phyloP scores from a whole-genome alignment of 108 stramenopile genomes.

The Pseudonitzschia pungens region DNA sequence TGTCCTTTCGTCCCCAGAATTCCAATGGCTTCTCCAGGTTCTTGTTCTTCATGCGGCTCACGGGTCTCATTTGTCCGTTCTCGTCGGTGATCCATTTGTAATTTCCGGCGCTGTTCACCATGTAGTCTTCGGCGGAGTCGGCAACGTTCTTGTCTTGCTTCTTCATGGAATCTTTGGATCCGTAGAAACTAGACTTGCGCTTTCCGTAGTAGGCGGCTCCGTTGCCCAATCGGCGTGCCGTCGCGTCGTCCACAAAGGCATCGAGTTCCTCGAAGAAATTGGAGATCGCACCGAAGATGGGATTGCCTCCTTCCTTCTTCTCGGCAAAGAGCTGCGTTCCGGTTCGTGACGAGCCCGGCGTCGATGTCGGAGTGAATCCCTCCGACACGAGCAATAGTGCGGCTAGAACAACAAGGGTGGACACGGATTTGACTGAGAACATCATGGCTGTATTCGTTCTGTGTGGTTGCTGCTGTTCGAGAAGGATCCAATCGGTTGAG shows the following conservation, averaged over 20 bases:
- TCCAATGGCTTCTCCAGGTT: conserved; percentile 58
- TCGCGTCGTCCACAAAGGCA: conserved; percentile 90
- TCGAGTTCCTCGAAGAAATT: conserved; percentile 82
- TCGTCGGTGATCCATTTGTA: conserved; percentile 87
- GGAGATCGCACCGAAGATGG: not conserved
- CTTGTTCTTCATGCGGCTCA: conserved; percentile 70
- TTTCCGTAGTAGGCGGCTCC: conserved; percentile 87
- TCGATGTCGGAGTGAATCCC: not conserved
- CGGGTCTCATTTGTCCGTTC: conserved; percentile 62
- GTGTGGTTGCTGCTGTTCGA: too few species aligned
- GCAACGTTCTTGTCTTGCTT: conserved; percentile 55
- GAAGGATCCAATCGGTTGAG: too few species aligned
- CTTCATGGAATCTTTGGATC: conserved; percentile 57
- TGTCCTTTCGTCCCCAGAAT: conserved; percentile 39
- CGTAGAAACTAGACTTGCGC: conserved; percentile 45
- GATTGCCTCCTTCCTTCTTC: not conserved
- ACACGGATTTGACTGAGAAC: too few species aligned
- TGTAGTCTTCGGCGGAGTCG: conserved; percentile 79
- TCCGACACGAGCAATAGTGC: not conserved
- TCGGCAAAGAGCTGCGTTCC: not conserved
- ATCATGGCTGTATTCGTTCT: too few species aligned
- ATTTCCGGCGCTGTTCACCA: conserved; percentile 69
- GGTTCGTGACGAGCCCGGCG: not conserved
- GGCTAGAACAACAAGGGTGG: too few species aligned
- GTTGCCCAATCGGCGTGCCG: conserved; percentile 69